Base-by-base conservation (phyloP, 768 basidiomycete genomes). In the Kwoniella sp. region DNA sequence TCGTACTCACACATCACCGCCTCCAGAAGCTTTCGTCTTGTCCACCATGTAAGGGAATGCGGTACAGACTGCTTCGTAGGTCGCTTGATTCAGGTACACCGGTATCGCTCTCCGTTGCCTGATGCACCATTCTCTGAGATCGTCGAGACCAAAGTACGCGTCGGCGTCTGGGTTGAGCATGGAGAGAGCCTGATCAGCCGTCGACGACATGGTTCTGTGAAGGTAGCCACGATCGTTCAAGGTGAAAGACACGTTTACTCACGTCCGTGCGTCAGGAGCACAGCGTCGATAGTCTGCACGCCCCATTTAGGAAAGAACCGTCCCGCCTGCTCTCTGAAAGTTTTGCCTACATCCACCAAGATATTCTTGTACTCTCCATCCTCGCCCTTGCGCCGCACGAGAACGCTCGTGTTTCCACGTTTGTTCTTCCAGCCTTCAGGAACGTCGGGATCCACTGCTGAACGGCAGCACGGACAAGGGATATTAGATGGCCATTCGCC, bases 61-160 rank as follows among this genome's bases (percentile, higher is more conserved):
- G 68, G 79, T 65, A 79, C 85, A 48, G 83, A 85, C 81, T 15
- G 52, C 65, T 23, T 75, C 67, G 50, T 64, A 75, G 41, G 73
- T 75, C 17, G 61, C 48, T 34, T 60, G 58, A 55, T 72, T 72
- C 17, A 74, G 70, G 52, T 72, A 77, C 1, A 77, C 65, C 1
- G 73, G 74, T n/a, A 75, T 73, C 8, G 68, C 48, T 31, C 41
- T 68, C 13, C 66, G 53, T 65, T 73, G 73, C 31, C 73, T 56
- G 28, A 72, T 67, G 68, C 76, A 77, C 76, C 76, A 77, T 72
- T 77, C 89, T 83, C 92, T 84, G 38, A 94, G 82, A 79, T 95
- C 93, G 81, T 95, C 93, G 62, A 95, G 80, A 2, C 93, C 93
- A 73, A 92, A 92, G 83, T 92, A 91, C 5, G 93, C 92, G 62